Conservation (phyloP, 495 filamentous ascomycete species). For the Sporormia fimetaria region DNA sequence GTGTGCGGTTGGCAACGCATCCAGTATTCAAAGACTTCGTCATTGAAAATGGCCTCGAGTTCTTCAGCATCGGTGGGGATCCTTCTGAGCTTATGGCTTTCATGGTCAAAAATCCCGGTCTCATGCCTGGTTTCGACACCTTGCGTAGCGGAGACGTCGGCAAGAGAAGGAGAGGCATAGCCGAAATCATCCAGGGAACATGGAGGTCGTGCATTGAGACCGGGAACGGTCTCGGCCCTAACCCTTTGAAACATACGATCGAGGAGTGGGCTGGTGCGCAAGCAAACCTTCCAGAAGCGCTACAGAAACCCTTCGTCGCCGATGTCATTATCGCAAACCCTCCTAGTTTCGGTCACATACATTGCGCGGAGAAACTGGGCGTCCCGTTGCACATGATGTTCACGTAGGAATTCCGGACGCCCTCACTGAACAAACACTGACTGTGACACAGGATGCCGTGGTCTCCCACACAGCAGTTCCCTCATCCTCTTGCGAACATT, state of each 20-base stretch:
- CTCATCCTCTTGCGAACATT: constrained; percentile 48
- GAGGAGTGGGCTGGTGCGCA: constrained; percentile 26
- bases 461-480: constrained; percentile 44
- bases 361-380: constrained; percentile 49
- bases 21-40: constrained; percentile 48
- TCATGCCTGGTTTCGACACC: constrained; percentile 36
- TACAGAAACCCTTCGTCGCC: constrained; percentile 46
- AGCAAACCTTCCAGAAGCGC: constrained; percentile 8
- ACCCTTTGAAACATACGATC: constrained; percentile 16
- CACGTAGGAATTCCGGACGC: constrained; percentile 32
- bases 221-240: constrained; percentile 31
- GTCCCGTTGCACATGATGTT: constrained; percentile 58
- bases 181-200: constrained; percentile 50
- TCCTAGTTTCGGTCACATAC: constrained; percentile 54
- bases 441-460: constrained; percentile 41
- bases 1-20: constrained; percentile 55
- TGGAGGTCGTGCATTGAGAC: constrained; percentile 54
- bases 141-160: constrained; percentile 34
- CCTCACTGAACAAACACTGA: constrained; percentile 1
- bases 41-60: constrained; percentile 43
- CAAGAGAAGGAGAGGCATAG: constrained; percentile 35
- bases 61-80: constrained; percentile 55
- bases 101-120: constrained; percentile 38
- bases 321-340: constrained; percentile 60
- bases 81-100: constrained; percentile 52